Evolutionary conservation across 192 early-diverging fungal species (phyloP), one percentile per base, ranked within the genome.

Genomic region (Coemansia sp.): DNA sequence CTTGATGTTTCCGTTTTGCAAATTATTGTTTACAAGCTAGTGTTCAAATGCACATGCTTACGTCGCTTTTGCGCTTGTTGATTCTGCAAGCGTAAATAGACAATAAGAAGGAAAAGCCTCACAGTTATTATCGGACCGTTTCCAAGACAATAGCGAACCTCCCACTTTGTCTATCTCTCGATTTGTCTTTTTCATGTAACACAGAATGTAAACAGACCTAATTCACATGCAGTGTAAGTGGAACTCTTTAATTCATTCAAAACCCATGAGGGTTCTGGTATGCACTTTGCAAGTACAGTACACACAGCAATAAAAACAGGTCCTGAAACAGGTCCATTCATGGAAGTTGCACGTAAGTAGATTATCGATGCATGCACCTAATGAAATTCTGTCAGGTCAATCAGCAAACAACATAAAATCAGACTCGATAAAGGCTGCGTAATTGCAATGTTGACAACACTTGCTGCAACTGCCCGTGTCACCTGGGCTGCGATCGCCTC

Each of bases 41-140:
- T n/a, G n/a, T n/a, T n/a, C n/a, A 68, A 23, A 51, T 48, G 46
- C 46, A 61, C 48, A 67, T 58, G 40, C 35, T 57, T 30, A 33
- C 25, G 20, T 30, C 29, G 28, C 4, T 34, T n/a, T 57, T 34
- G 28, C 9, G 7, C 29, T 33, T 57, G 28, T 21, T 53, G 23
- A 8, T 26, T 23, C 52, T 28, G 52, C 52, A 53, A 30, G 7
- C 9, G 55, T 8, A 57, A 34, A 57, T n/a, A 29, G n/a, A 57
- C 55, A 57, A 57, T 33, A 18, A n/a, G 25, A 53, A 53, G 16
- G 12, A 53, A 57, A 57, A 57, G 55, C 55, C 55, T 57, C 55
- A 18, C 55, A 57, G 34, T 57, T 33, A 21, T n/a, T 8, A 34
- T 5, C 30, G 16, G 31, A 57, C 48, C 21, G 48, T 26, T 25